Conservation (phyloP, 2,329 filamentous ascomycete genomes). For the Colletotrichum somersetense region DNA sequence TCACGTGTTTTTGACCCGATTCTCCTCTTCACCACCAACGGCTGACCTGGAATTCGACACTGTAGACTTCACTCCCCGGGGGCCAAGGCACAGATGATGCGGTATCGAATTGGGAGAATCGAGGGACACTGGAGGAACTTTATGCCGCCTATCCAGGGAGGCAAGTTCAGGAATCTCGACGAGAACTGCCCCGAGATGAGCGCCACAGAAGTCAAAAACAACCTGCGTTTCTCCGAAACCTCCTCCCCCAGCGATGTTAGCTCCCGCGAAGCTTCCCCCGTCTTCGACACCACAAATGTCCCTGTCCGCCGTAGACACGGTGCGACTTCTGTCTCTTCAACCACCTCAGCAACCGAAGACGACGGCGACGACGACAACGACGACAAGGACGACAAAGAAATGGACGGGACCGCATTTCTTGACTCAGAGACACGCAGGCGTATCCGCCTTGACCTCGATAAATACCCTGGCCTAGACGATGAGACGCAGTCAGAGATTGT, state of each 20-base stretch:
- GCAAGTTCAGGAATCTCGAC: constrained; percentile 71
- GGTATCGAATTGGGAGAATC: constrained; percentile 86
- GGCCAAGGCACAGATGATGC: constrained; percentile 80
- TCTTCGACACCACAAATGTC: constrained; percentile 59
- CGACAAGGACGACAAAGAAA: constrained; percentile 57
- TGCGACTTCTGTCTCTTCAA: constrained; percentile 68
- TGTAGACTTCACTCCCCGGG: constrained; percentile 84
- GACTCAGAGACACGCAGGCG: constrained; percentile 81
- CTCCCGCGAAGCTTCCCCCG: constrained; percentile 65
- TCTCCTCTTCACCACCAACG: background rate
- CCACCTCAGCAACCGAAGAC: constrained; percentile 61
- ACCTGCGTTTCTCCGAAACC: constrained; percentile 41
- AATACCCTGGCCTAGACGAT: constrained; percentile 83
- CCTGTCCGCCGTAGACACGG: constrained; percentile 50
- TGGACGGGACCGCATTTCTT: constrained; percentile 73
- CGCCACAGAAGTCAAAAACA: constrained; percentile 48
- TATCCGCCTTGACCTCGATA: constrained; percentile 80
- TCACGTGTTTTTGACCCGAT: background rate
- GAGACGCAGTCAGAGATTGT: constrained; percentile 82
- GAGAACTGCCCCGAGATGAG: constrained; percentile 50
- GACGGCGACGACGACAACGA: constrained; percentile 60
- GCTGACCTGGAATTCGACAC: constrained; percentile 13
- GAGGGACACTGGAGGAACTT: constrained; percentile 90
- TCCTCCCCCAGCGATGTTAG: constrained; percentile 62
- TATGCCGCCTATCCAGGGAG: constrained; percentile 90